Percentiles rank a stretch among this genome's conserved stretches.
Evolutionary conservation across 495 filamentous ascomycete genomes (phyloP).

Genomic region (Jackrogersella minutella): DNA sequence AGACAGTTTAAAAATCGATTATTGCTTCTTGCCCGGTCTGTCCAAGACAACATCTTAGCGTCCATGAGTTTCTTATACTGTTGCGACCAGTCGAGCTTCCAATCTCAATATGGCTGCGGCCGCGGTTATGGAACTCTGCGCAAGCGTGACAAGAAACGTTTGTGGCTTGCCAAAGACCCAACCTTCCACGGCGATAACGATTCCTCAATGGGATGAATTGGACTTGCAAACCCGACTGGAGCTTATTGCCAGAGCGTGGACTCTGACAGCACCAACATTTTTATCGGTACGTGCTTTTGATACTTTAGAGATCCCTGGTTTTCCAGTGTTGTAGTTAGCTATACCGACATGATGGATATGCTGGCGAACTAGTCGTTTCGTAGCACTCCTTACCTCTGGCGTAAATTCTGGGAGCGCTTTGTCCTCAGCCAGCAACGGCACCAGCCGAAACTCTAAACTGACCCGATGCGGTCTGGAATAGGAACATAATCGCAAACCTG

Average conservation of each 20-base stretch:
- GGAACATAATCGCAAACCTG: slow-evolving; percentile 27
- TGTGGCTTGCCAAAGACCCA: slow-evolving; percentile 37
- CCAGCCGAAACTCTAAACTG: slow-evolving; percentile 38
- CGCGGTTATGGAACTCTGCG: slow-evolving; percentile 46
- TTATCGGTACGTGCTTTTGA: slow-evolving; percentile 38
- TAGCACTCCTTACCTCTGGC: background rate
- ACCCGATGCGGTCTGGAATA: slow-evolving; percentile 41
- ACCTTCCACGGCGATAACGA: slow-evolving; percentile 40
- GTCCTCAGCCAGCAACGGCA: slow-evolving; percentile 23
- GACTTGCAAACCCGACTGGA: slow-evolving; percentile 48
- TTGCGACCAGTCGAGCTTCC: slow-evolving; percentile 48
- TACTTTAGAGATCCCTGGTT: slow-evolving; percentile 9
- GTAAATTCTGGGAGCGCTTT: slow-evolving; percentile 2
- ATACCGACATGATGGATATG: slow-evolving; percentile 8
- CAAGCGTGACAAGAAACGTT: slow-evolving; percentile 43
- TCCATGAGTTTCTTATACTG: slow-evolving; percentile 54
- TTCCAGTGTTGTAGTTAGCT: slow-evolving; percentile 30
- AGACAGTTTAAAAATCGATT: slow-evolving; percentile 11
- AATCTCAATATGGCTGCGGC: slow-evolving; percentile 56
- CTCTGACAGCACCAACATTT: slow-evolving; percentile 33
- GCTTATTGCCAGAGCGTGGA: slow-evolving; percentile 49
- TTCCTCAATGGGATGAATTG: slow-evolving; percentile 49
- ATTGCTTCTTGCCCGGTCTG: slow-evolving; percentile 9
- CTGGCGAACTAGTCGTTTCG: background rate
- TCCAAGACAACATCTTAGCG: slow-evolving; percentile 41